A percentile compares a stretch with the other conserved stretches of the same genome.
phyloP scores from a whole-genome alignment of 805 yeast species.

The Metschnikowia santaceciliae region DNA sequence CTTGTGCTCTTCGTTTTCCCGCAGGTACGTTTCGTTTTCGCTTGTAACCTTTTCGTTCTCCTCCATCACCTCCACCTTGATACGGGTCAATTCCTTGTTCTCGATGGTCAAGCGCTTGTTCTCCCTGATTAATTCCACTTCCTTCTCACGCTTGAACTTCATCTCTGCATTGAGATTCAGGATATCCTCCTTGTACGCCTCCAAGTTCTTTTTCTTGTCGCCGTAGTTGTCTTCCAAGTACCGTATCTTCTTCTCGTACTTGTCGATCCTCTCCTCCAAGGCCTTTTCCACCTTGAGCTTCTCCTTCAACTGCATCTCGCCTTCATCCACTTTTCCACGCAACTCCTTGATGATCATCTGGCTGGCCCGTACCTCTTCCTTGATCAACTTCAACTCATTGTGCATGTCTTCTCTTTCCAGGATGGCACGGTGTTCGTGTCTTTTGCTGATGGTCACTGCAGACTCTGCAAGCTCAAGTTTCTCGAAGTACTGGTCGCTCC shows the following conservation, averaged over 20 bases:
- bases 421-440: slow-evolving; percentile 55
- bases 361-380: slow-evolving; percentile 50
- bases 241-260: slow-evolving; percentile 23
- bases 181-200: slow-evolving; percentile 46
- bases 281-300: slow-evolving; percentile 7
- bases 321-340: slow-evolving; percentile 20
- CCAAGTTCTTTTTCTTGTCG: slow-evolving; percentile 21
- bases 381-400: slow-evolving; percentile 46
- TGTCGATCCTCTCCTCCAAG: slow-evolving; percentile 15
- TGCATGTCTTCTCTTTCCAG: slow-evolving; percentile 54
- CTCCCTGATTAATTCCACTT: slow-evolving; percentile 62
- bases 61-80: slow-evolving; percentile 25
- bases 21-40: slow-evolving; percentile 39
- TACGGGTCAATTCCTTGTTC: slow-evolving; percentile 43
- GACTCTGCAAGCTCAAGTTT: slow-evolving; percentile 78
- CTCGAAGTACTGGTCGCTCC: slow-evolving; percentile 70
- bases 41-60: slow-evolving; percentile 36
- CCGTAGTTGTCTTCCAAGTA: slow-evolving; percentile 23
- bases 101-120: slow-evolving; percentile 59
- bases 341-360: slow-evolving; percentile 51
- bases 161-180: slow-evolving; percentile 52
- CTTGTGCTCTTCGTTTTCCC: slow-evolving; percentile 22
- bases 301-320: slow-evolving; percentile 30
- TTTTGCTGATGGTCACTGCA: slow-evolving; percentile 57
- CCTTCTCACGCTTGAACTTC: slow-evolving; percentile 53